These are phyloP conservation scores for Solanum chmielewskii DNA, from an alignment of 257 asterid species.

Conservation along the genomic window DNA sequence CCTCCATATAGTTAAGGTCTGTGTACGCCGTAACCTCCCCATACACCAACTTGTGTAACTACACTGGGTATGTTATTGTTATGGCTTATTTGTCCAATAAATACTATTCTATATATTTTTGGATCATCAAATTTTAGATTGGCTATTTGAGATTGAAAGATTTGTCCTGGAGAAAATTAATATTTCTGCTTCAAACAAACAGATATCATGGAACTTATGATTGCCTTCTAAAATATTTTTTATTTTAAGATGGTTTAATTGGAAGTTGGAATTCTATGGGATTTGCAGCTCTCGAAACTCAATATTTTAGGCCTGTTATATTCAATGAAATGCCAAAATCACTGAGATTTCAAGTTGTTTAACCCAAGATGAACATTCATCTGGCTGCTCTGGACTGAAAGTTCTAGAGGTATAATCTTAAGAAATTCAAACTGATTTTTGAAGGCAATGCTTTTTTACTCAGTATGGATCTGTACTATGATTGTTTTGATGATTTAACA, in stretches of 20 bases:
- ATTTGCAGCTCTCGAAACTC: neutral
- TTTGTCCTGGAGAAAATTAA: neutral
- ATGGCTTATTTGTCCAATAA: neutral
- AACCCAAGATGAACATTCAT: neutral
- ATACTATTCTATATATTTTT: neutral
- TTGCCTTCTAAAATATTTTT: neutral
- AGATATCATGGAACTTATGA: neutral
- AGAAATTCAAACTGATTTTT: neutral
- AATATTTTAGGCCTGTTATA: neutral
- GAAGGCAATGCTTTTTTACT: neutral
- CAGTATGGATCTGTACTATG: neutral
- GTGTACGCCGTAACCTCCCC: neutral
- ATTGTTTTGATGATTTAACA: neutral
- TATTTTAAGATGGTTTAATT: neutral
- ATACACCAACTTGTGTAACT: neutral
- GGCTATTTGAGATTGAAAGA: neutral
- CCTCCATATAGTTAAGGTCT: neutral
- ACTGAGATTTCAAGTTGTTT: neutral
- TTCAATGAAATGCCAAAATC: neutral
- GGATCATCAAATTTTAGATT: neutral
- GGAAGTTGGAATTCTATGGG: neutral
- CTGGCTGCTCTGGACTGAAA: neutral
- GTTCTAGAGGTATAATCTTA: neutral
- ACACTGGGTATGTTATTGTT: neutral
- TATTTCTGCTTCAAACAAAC: neutral